Base-by-base conservation (phyloP, 1,284 basidiomycete species). In the Marasmius tenuissimus region DNA sequence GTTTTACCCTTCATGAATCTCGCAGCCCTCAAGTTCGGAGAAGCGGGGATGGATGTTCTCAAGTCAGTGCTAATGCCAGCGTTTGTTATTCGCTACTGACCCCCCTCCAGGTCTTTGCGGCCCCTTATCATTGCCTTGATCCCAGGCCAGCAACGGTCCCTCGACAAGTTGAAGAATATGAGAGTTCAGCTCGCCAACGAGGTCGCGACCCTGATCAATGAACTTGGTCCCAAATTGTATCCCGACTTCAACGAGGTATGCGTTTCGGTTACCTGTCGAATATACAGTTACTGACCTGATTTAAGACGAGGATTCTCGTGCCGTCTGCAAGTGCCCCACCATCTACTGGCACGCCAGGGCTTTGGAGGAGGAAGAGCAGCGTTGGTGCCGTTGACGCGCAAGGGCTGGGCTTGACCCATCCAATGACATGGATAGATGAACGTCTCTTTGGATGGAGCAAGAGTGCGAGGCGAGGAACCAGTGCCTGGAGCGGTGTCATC, bases 41-140 rank as follows among this genome's bases (percentile, higher is more conserved):
- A 99, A 76, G 97, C 97, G 18, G 97, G 97, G 40, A 92, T 98
- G 87, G 97, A 99, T 72, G 96, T 99, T 39, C 84, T 97, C 66
- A 99, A 99, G 94, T 97, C 65, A 67, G 83, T 70, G n/a, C 55
- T 50, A 42, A 77, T 34, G 75, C 20, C 63, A 12, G 42, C 47
- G 16, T 8, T 49, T n/a, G n/a, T 34, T 12, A n/a, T 35, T 61
- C 55, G 56, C 59, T 70, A 69, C n/a, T 48, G 20, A 37, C 54
- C 61, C 58, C 47, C 53, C 67, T 61, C 20, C 66, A 97, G 94
- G 75, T 97, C 96, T 33, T 81, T 99, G 18, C 88, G 94, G 40
- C 97, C 97, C 11, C 84, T 99, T 60, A 83, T 99, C 68, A 84
- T 99, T 63, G 92, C 95, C 20, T 80, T 99, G 40, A 82, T 96